A percentile compares a stretch with the other conserved stretches of the same genome.
These are phyloP conservation scores for Paecilomyces variotii DNA, from an alignment of 2,329 filamentous ascomycete genomes.

Conservation along the genomic window DNA sequence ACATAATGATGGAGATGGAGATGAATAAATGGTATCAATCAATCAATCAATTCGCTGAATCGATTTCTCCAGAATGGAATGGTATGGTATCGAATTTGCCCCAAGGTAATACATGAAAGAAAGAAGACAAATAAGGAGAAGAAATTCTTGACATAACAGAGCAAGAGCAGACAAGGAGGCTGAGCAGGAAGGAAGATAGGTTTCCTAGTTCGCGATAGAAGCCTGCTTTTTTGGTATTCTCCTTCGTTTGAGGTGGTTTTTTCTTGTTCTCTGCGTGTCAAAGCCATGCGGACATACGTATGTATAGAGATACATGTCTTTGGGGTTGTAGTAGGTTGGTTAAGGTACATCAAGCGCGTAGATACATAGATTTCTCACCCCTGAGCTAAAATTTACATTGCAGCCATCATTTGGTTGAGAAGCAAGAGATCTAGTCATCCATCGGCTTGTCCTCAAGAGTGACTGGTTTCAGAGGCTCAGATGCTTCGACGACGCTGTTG, in stretches of 20 bases:
- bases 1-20: background rate
- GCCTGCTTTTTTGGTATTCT: background rate
- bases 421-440: constrained; percentile 50
- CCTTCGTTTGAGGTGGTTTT: background rate
- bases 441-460: constrained; percentile 69
- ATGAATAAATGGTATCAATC: background rate
- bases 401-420: background rate
- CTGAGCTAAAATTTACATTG: background rate
- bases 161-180: background rate
- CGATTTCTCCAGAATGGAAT: background rate
- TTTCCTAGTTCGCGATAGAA: background rate
- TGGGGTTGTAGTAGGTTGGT: background rate
- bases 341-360: background rate
- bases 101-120: background rate
- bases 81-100: background rate
- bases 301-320: background rate
- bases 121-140: background rate
- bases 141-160: background rate
- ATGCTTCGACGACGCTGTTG: constrained; percentile 24
- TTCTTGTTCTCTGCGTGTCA: background rate
- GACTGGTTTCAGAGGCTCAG: constrained; percentile 44
- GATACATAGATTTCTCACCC: background rate
- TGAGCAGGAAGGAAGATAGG: background rate
- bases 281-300: background rate
- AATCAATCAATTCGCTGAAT: background rate